Evolutionary conservation across 352 stramenopile genomes (phyloP).

Genomic region (Phytophthora citricola): DNA sequence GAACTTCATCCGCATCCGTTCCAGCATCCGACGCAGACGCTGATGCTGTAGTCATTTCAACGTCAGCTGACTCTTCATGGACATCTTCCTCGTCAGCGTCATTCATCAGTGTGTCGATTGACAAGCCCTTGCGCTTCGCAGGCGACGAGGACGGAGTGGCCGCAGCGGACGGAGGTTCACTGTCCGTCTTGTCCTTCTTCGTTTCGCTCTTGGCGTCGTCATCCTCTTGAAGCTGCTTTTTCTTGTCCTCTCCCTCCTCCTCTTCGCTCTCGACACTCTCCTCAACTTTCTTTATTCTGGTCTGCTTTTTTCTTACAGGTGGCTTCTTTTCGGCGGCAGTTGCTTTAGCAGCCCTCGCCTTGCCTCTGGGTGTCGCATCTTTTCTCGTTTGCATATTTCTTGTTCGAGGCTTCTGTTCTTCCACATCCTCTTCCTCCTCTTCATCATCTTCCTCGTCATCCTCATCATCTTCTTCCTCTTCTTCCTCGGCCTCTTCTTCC

Average conservation of each 20-base stretch:
- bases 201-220: slow-evolving; percentile 24
- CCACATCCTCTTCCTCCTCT: slow-evolving; percentile 23
- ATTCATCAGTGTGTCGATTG: slow-evolving; percentile 68
- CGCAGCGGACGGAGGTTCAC: slow-evolving; percentile 30
- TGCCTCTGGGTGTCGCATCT: slow-evolving; percentile 32
- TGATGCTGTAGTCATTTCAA: slow-evolving; percentile 31
- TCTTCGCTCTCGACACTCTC: slow-evolving; percentile 37
- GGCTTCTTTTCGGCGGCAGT: slow-evolving; percentile 21
- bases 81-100: slow-evolving; percentile 43
- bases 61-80: slow-evolving; percentile 25
- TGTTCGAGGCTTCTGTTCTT: slow-evolving; percentile 14
- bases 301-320: slow-evolving; percentile 17
- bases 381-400: slow-evolving; percentile 31
- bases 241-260: slow-evolving; percentile 18
- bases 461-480: slow-evolving; percentile 29
- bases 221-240: slow-evolving; percentile 11
- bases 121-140: slow-evolving; percentile 55
- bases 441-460: slow-evolving; percentile 31
- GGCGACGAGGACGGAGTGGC: slow-evolving; percentile 47
- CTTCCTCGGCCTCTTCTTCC: slow-evolving; percentile 23
- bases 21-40: slow-evolving; percentile 34
- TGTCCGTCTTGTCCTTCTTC: slow-evolving; percentile 31
- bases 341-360: slow-evolving; percentile 30
- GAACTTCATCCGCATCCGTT: slow-evolving; percentile 42
- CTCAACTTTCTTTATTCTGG: slow-evolving; percentile 29